Evolutionary conservation across 2,329 filamentous ascomycete genomes (phyloP).

Genomic region (Talaromyces rugulosus): DNA sequence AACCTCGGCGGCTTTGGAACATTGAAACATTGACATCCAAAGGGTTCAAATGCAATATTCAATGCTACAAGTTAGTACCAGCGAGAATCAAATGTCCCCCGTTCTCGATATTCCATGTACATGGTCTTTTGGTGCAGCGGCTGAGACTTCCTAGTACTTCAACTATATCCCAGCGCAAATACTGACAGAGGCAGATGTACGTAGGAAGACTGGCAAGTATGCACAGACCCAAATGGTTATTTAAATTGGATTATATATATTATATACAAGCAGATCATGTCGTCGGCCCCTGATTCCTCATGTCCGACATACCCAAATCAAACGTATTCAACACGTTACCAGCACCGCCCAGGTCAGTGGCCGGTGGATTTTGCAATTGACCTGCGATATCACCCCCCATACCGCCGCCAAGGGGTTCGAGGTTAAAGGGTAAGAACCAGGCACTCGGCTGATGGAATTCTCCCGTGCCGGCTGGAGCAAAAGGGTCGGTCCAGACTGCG

Average conservation of each 20-base stretch:
- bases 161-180: no score
- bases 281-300: conserved; percentile 6
- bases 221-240: neutral
- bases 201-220: neutral
- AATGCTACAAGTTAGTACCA: no score
- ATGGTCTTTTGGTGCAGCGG: no score
- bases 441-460: conserved; percentile 53
- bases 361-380: neutral
- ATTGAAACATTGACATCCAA: no score
- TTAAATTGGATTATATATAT: neutral
- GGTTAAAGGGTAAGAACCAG: conserved; percentile 92
- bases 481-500: conserved; percentile 31
- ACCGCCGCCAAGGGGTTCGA: conserved; percentile 56
- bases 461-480: conserved; percentile 31
- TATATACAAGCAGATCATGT: neutral
- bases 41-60: no score
- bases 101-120: no score
- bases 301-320: conserved; percentile 22
- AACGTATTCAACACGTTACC: conserved; percentile 24
- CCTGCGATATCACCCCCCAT: conserved; percentile 6
- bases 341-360: neutral
- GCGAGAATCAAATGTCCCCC: no score
- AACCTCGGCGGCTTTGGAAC: no score
- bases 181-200: neutral
- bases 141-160: no score